phyloP scores from a whole-genome alignment of 2,329 filamentous ascomycete species.

The Chaetothyriales sp. region DNA sequence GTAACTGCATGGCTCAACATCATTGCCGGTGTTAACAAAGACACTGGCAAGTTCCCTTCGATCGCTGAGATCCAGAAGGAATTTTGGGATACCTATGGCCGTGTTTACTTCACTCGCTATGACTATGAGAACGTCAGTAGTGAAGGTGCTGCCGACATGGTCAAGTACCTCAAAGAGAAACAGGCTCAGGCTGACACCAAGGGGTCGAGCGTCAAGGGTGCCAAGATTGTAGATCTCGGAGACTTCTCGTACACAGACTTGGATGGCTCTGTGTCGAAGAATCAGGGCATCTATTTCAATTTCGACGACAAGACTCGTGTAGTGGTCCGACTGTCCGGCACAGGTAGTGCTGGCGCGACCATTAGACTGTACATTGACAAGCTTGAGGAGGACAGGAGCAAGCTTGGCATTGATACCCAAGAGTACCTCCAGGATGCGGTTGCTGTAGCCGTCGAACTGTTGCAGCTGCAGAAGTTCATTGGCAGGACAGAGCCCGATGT shows the following conservation, averaged over 20 bases:
- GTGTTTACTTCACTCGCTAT: conserved; percentile 97
- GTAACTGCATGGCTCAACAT: conserved; percentile 98
- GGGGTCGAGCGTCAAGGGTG: conserved; percentile 66
- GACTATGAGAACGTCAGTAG: conserved; percentile 94
- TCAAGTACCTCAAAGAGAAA: conserved; percentile 64
- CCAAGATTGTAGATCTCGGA: conserved; percentile 76
- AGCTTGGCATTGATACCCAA: conserved; percentile 71
- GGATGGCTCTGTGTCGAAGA: conserved; percentile 89
- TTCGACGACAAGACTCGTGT: conserved; percentile 93
- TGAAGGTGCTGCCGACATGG: conserved; percentile 80
- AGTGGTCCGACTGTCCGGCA: conserved; percentile 87
- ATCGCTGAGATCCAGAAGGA: conserved; percentile 94
- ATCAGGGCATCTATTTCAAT: conserved; percentile 89
- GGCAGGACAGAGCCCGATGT: conserved; percentile 90
- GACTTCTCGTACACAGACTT: conserved; percentile 98
- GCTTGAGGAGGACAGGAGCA: conserved; percentile 68
- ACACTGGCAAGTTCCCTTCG: conserved; percentile 53
- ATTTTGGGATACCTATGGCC: conserved; percentile 93
- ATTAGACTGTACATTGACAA: conserved; percentile 97
- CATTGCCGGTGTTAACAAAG: conserved; percentile 81
- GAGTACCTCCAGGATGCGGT: conserved; percentile 89
- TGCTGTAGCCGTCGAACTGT: conserved; percentile 64
- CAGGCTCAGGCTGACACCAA: conserved; percentile 64
- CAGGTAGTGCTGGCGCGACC: conserved; percentile 86
- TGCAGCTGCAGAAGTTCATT: conserved; percentile 89